Evolutionary conservation across 2,329 filamentous ascomycete genomes (phyloP), one percentile per base, ranked within the genome.

Genomic region (Apiospora arundinis): DNA sequence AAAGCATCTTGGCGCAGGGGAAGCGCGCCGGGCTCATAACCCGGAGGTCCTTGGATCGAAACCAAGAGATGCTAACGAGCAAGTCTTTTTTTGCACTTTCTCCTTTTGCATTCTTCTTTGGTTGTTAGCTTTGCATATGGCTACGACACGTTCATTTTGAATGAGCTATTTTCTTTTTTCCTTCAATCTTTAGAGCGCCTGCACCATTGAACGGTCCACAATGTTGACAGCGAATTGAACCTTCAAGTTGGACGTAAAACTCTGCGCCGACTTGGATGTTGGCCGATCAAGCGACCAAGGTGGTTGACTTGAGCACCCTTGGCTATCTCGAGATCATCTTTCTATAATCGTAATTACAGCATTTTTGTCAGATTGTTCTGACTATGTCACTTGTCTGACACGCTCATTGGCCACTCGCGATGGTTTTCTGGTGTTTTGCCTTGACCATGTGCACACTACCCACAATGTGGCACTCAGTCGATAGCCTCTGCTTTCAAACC

Each of bases 11-110:
- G 74, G 74, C 76, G 75, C 76, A 77, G 76, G 44, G 76, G 76
- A 76, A 78, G 76, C 76, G 77, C 75, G 77, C 76, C 77, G 77
- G 76, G 77, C 77, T 78, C 77, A 78, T 78, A 77, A 78, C 76
- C 76, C 76, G 76, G 76, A 78, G 73, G 76, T 76, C 76, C 74
- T 74, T 76, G 74, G 76, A 78, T 77, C 75, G 75, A 77, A 73
- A 77, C 75, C 70, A 75, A 73, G 73, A 73, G 73, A 73, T 75
- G 76, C 76, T 77, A 77, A 46, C 25, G 0, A 8, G 9, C 9
- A n/a, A n/a, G n/a, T n/a, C n/a, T 14, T 40, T 40, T 60, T 70
- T 67, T 46, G 42, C 14, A 45, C 9, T 52, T 52, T 68, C 21
- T 18, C 7, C 28, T 7, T 68, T 1, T 23, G 12, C 6, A 52